phyloP scores from a whole-genome alignment of 176 grass and related monocot species.

The Melocanna baccifera region DNA sequence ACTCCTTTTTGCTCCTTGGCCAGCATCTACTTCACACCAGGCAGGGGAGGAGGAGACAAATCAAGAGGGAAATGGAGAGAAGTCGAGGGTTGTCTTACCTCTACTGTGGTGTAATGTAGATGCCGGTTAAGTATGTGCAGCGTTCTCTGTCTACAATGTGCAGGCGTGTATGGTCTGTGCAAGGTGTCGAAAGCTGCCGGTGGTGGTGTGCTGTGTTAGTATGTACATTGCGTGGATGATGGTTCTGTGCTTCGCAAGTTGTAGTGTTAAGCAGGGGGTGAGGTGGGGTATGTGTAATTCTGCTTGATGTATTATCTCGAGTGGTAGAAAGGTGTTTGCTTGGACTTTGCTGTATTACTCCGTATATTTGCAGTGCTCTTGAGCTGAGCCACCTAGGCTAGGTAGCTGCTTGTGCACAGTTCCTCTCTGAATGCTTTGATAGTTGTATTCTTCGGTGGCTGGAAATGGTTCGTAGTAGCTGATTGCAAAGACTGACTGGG shows the following conservation, averaged over 20 bases:
- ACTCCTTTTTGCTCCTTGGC: slow-evolving; percentile 35
- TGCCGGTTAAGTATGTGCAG: background rate
- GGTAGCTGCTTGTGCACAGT: background rate
- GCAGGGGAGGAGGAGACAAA: slow-evolving; percentile 3
- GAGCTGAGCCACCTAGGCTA: background rate
- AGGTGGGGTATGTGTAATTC: slow-evolving; percentile 17
- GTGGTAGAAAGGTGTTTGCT: background rate
- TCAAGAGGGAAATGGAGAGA: slow-evolving; percentile 10
- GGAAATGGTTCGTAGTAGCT: background rate
- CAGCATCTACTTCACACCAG: slow-evolving; percentile 29
- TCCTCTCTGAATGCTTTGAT: background rate
- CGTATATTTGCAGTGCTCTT: background rate
- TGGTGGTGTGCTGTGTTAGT: slow-evolving; percentile 9
- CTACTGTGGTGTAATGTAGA: slow-evolving; percentile 39
- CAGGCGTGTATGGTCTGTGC: background rate
- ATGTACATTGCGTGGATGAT: background rate
- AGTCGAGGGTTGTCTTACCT: background rate
- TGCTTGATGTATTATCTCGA: slow-evolving; percentile 17
- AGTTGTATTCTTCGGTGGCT: background rate
- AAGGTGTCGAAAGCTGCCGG: background rate
- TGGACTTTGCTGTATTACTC: background rate
- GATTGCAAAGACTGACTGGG: too few relatives aligned
- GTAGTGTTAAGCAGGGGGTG: slow-evolving; percentile 9
- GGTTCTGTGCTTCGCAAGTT: background rate
- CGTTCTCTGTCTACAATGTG: background rate